These are phyloP conservation scores for Dalbergia cultrata DNA, from an alignment of 306 rosid species.

Conservation along the genomic window DNA sequence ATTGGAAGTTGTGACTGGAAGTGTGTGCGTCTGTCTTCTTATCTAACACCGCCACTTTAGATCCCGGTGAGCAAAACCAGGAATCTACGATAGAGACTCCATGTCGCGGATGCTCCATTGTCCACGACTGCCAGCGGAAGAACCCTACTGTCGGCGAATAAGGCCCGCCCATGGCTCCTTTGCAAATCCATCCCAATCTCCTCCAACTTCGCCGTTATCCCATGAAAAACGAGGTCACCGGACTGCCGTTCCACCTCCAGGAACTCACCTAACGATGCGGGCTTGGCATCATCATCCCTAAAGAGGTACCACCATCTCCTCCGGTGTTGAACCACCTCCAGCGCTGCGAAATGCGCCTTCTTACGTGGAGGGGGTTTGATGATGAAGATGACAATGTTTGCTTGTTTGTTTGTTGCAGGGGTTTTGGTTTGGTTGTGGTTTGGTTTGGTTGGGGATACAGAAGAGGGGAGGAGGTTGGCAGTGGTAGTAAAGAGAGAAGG, in stretches of 20 bases:
- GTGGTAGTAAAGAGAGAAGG: too few species aligned
- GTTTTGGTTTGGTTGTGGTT: too few species aligned
- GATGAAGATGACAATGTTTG: too few species aligned
- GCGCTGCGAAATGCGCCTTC: slow-evolving; percentile 21
- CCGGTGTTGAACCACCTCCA: slow-evolving; percentile 54
- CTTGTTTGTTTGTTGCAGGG: too few species aligned
- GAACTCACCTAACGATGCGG: slow-evolving; percentile 80
- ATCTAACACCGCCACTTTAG: slow-evolving; percentile 78
- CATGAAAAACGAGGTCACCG: slow-evolving; percentile 82
- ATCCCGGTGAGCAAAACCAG: slow-evolving; percentile 81
- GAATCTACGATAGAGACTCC: slow-evolving; percentile 67
- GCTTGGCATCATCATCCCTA: slow-evolving; percentile 67
- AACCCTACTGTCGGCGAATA: slow-evolving; percentile 84
- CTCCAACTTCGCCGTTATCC: slow-evolving; percentile 80
- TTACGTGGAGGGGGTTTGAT: too few species aligned
- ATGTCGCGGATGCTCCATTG: slow-evolving; percentile 62
- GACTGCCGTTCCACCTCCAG: slow-evolving; percentile 86
- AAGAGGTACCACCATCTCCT: slow-evolving; percentile 90
- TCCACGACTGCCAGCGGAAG: slow-evolving; percentile 73
- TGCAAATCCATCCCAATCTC: slow-evolving; percentile 67
- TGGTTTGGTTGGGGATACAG: too few species aligned
- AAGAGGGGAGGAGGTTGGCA: too few species aligned
- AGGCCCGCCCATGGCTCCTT: slow-evolving; percentile 59
- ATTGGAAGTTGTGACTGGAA: too few species aligned
- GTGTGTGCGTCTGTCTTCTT: too few species aligned